These are phyloP conservation scores for Metschnikowia lochheadii DNA, from an alignment of 805 yeast species.

Conservation along the genomic window DNA sequence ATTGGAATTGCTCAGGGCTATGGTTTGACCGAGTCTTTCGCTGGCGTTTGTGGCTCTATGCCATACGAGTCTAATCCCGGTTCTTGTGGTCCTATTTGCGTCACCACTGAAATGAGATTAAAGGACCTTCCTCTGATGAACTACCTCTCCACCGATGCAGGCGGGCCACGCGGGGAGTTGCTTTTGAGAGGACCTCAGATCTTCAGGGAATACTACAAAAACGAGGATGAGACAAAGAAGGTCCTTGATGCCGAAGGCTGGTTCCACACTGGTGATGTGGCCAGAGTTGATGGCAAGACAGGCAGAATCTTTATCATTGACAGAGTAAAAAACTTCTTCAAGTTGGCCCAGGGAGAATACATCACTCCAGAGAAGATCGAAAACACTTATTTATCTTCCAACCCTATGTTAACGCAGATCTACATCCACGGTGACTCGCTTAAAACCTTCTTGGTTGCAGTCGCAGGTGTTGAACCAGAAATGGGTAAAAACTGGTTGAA, in stretches of 20 bases:
- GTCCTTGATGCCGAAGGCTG: constrained; percentile 22
- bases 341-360: constrained; percentile 20
- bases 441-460: constrained; percentile 53
- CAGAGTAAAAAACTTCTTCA: constrained; percentile 19
- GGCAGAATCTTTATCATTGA: constrained; percentile 28
- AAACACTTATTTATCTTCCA: constrained; percentile 31
- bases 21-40: constrained; percentile 32
- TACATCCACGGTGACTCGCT: constrained; percentile 64
- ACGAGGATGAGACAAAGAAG: constrained; percentile 22
- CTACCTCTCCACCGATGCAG: constrained; percentile 19
- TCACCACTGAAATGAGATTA: constrained; percentile 20
- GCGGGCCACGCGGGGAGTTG: constrained; percentile 28
- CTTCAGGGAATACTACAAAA: constrained; percentile 24
- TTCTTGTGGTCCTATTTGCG: constrained; percentile 21
- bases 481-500: constrained; percentile 13
- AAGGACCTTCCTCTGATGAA: constrained; percentile 25
- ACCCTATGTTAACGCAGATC: constrained; percentile 48
- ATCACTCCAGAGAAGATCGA: constrained; percentile 19
- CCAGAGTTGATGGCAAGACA: constrained; percentile 38
- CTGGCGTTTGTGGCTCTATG: constrained; percentile 19
- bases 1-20: constrained; percentile 30
- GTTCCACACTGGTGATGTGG: constrained; percentile 41
- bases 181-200: constrained; percentile 25
- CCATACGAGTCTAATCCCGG: constrained; percentile 22
- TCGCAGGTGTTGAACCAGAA: constrained; percentile 56